Conservation (phyloP, 1,284 basidiomycete species). For the Sporisorium reilianum region DNA sequence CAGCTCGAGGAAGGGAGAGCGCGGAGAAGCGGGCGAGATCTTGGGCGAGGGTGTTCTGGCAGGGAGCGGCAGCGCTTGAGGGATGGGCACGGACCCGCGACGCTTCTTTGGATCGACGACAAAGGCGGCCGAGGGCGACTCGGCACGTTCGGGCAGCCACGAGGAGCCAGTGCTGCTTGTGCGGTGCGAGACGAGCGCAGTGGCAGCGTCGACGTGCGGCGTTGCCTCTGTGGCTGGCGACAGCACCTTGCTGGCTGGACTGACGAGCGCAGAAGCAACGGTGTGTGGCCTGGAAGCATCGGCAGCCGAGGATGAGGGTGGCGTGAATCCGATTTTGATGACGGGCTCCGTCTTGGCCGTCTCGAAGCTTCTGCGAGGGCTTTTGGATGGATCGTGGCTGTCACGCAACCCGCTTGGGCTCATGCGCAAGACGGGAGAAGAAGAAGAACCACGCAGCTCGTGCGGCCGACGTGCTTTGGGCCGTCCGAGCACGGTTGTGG, state of each 20-base stretch:
- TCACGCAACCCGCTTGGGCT: constrained; percentile 29
- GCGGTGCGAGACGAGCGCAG: constrained; percentile 35
- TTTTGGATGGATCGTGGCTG: constrained; percentile 23
- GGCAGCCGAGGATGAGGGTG: constrained; percentile 8
- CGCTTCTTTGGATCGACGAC: constrained; percentile 36
- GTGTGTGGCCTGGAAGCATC: constrained; percentile 12
- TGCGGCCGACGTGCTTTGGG: constrained; percentile 49
- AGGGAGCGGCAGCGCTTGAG: constrained; percentile 30
- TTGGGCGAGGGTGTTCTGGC: constrained; percentile 42
- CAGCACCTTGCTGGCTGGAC: constrained; percentile 38
- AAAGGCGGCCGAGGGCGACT: constrained; percentile 32
- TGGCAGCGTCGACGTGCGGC: constrained; percentile 40
- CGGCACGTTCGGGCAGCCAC: constrained; percentile 37
- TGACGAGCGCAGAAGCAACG: constrained; percentile 11
- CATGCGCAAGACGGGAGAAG: constrained; percentile 43
- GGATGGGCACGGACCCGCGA: constrained; percentile 22
- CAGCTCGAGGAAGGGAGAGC: constrained; percentile 47
- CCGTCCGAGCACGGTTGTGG: constrained; percentile 32
- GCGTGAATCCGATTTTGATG: constrained; percentile 40
- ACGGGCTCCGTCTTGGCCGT: constrained; percentile 32
- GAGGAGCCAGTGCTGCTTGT: constrained; percentile 27
- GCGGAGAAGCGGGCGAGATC: constrained; percentile 42
- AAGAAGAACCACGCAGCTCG: constrained; percentile 45
- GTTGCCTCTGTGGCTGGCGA: constrained; percentile 38
- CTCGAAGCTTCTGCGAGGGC: constrained; percentile 41